Conservation (phyloP, 176 grass and related monocot genomes). For the Oryza glumipatula region DNA sequence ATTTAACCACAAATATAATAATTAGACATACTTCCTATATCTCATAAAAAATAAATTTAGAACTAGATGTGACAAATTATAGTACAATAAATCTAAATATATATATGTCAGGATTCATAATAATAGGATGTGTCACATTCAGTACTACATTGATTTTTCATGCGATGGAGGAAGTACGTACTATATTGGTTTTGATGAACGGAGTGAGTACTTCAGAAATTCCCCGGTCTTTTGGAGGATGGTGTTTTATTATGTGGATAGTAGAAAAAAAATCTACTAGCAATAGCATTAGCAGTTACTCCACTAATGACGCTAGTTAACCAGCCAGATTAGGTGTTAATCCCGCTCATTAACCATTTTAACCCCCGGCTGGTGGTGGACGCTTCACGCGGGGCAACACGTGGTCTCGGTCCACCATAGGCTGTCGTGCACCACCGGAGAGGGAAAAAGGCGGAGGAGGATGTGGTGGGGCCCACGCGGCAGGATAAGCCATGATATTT, state of each 20-base stretch:
- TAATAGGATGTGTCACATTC: too few species aligned
- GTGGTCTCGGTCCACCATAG: conserved; percentile 50
- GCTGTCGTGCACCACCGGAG: conserved; percentile 40
- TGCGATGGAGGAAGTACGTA: too few species aligned
- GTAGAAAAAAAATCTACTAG: neutral
- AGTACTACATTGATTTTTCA: too few species aligned
- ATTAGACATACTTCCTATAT: neutral
- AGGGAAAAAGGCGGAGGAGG: neutral
- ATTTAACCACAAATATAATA: neutral
- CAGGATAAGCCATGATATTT: conserved; percentile 38
- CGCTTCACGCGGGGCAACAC: neutral
- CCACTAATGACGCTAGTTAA: neutral
- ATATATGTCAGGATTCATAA: too few species aligned
- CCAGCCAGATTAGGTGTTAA: neutral
- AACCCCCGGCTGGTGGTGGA: neutral
- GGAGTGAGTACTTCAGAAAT: too few species aligned
- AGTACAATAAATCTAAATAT: too few species aligned
- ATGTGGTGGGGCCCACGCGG: conserved; percentile 36
- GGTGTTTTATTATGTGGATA: neutral
- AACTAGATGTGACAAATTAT: too few species aligned
- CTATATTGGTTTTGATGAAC: too few species aligned
- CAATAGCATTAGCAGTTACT: neutral
- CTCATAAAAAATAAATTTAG: too few species aligned
- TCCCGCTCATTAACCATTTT: too few species aligned
- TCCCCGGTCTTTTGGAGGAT: too few species aligned